Evolutionary conservation across 1,284 basidiomycete species (phyloP).

Genomic region (Entoloma clypeatum): DNA sequence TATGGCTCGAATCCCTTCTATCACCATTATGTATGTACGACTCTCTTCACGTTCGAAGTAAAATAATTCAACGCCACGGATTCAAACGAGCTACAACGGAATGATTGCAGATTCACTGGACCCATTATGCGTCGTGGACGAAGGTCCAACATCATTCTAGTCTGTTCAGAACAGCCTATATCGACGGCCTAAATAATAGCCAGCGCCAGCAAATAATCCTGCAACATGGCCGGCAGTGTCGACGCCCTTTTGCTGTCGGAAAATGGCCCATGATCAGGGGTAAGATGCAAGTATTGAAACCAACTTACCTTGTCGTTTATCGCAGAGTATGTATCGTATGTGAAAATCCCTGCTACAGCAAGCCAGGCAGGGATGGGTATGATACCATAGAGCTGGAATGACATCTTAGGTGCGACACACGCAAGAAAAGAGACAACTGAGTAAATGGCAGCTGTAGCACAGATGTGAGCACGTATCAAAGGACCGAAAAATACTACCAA

Average conservation of each 20-base stretch:
- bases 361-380: constrained; percentile 85
- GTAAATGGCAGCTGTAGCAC: constrained; percentile 63
- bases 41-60: no score
- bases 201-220: constrained; percentile 69
- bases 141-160: neutral
- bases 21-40: no score
- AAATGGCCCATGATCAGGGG: constrained; percentile 2
- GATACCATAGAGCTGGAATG: constrained; percentile 78
- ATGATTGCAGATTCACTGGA: no score
- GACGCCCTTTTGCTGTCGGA: constrained; percentile 21
- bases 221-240: constrained; percentile 82
- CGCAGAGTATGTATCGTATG: constrained; percentile 63
- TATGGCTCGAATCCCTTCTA: no score
- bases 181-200: constrained; percentile 46
- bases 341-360: constrained; percentile 70
- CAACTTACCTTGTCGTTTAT: constrained; percentile 34
- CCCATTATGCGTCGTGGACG: no score
- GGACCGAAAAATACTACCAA: constrained; percentile 9
- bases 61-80: no score
- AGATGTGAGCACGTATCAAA: constrained; percentile 6
- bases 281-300: constrained; percentile 4
- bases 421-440: constrained; percentile 70
- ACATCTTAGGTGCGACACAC: constrained; percentile 63
- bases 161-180: constrained; percentile 30
- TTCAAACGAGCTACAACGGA: no score